Conservation (phyloP, 2,329 filamentous ascomycete genomes). For the Fusarium robinianum region DNA sequence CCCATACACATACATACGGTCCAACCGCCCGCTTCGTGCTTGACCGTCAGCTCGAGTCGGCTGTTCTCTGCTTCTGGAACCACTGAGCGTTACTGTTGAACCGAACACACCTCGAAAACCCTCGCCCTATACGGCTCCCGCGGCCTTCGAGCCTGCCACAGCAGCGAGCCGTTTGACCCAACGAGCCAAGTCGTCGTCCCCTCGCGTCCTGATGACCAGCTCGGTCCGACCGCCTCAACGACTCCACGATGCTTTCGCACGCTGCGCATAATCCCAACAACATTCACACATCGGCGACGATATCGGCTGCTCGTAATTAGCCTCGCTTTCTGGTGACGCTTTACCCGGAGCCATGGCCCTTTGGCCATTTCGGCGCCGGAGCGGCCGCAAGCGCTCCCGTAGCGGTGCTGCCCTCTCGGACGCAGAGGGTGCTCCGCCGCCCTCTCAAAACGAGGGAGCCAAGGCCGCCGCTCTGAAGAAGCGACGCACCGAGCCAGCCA, state of each 20-base stretch:
- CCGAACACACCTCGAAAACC: slow-evolving; percentile 19
- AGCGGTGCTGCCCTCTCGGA: slow-evolving; percentile 59
- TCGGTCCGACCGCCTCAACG: slow-evolving; percentile 32
- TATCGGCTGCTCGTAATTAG: slow-evolving; percentile 31
- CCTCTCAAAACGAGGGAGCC: slow-evolving; percentile 42
- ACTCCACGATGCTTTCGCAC: slow-evolving; percentile 39
- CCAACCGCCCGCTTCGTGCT: slow-evolving; percentile 30
- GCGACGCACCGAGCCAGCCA: slow-evolving; percentile 52
- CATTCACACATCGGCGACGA: slow-evolving; percentile 31
- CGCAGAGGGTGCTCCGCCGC: slow-evolving; percentile 50
- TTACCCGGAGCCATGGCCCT: slow-evolving; percentile 64
- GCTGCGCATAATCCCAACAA: slow-evolving; percentile 33
- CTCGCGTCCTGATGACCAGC: slow-evolving; percentile 32
- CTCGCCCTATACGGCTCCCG: slow-evolving; percentile 16
- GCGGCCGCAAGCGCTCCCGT: slow-evolving; percentile 64
- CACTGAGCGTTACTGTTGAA: slow-evolving; percentile 19
- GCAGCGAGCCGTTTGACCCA: slow-evolving; percentile 33
- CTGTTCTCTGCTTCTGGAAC: slow-evolving; percentile 14
- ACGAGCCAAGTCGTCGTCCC: slow-evolving; percentile 26
- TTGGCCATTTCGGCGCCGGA: slow-evolving; percentile 81
- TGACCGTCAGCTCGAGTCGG: slow-evolving; percentile 22
- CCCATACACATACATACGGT: slow-evolving; percentile 22
- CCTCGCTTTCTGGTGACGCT: slow-evolving; percentile 26
- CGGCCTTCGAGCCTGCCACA: slow-evolving; percentile 24
- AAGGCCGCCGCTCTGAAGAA: slow-evolving; percentile 44